Base-by-base conservation (phyloP, 208 protist genomes). In the Lotmaria passim region DNA sequence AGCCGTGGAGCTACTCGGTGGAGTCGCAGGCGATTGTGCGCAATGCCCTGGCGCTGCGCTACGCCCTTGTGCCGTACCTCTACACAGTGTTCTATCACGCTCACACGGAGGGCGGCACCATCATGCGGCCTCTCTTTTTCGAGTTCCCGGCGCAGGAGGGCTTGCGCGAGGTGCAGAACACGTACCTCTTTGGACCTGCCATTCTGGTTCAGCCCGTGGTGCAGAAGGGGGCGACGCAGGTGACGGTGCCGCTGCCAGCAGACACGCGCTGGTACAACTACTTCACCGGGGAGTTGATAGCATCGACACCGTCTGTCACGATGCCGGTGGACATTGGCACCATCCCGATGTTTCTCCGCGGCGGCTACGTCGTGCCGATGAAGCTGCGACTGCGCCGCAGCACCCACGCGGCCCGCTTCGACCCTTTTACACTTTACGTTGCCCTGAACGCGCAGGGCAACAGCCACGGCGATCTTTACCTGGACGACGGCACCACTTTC, bases 1-100 rank as follows among this genome's bases (percentile, higher is more conserved):
- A 99, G 86, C 98, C 98, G 30, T 99, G 97, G 95, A 87, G 95
- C n/a, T 99, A 99, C 75, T 93, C 85, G 14, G 24, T 60, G 8
- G 77, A 83, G 14, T 78, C 81, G 61, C 90, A 83, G 12, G 23
- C 82, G 7, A 69, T 86, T 46, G 77, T 98, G 23, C 86, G 93
- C 48, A 83, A 73, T 33, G 87, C 91, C 0, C 80, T 96, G 44
- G 86, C 88, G 7, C 75, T 91, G 57, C 85, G 97, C 64, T 99
- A 99, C 75, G 72, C 75, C 43, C 86, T 99, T 36, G 68, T 99
- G 4, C 97, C 98, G 21, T 99, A 98, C 77, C 85, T 97, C 48
- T 99, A 99, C 83, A 99, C 99, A 19, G 59, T 93, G 12, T 98
- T 98, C 67, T 95, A 91, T 68, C 24, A 94, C 46, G 89, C 96